Conservation (phyloP, 768 basidiomycete genomes). For the Russula sp. region DNA sequence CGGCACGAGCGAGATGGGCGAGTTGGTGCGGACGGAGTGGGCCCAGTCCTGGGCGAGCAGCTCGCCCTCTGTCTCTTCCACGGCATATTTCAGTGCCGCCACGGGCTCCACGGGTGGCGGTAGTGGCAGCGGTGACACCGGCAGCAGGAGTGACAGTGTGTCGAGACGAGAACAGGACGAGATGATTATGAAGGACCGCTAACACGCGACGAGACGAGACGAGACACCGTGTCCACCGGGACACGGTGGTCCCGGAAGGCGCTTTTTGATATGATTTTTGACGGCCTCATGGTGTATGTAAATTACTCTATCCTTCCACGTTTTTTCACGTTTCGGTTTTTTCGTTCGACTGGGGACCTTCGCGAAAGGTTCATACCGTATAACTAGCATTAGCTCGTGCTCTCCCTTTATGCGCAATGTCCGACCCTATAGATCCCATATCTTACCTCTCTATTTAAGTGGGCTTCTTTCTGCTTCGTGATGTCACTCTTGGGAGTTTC, state of each 20-base stretch:
- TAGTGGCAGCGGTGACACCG: background rate
- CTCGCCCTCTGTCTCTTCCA: constrained; percentile 1
- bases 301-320: background rate
- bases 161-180: background rate
- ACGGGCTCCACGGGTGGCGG: background rate
- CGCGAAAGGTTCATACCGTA: background rate
- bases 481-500: no score
- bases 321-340: background rate
- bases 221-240: background rate
- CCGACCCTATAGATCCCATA: background rate
- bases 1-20: constrained; percentile 10
- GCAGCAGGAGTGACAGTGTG: background rate
- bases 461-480: background rate
- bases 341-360: no score
- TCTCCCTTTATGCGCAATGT: background rate
- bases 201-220: background rate
- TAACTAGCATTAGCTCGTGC: background rate
- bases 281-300: background rate
- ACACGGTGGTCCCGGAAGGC: no score
- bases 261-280: background rate
- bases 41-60: constrained; percentile 11
- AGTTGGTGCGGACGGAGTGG: background rate
- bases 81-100: background rate
- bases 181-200: background rate
- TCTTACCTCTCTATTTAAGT: background rate